Evolutionary conservation across 805 yeast genomes (phyloP), one percentile per base, ranked within the genome.

Genomic region (Wickerhamomyces bovis): DNA sequence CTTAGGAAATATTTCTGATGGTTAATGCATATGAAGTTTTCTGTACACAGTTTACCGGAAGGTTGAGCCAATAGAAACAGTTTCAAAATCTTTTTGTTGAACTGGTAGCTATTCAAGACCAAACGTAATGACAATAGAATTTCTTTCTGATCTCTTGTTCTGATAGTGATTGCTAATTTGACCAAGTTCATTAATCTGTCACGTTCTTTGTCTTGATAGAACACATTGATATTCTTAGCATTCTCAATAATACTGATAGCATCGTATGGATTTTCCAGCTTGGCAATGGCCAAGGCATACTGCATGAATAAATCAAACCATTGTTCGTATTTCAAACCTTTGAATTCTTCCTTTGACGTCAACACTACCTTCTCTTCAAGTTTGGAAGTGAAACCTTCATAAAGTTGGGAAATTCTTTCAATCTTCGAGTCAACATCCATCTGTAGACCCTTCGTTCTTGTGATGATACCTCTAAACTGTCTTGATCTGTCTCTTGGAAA

Each of bases 221-320:
- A 94, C 3, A 89, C 90, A 62, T 81, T 86, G 4, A 89, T 86
- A 44, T 80, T 81, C 58, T 75, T 78, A 0, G 96, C 95, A 20
- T 83, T 79, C 28, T 84, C 86, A 35, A 87, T 72, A 5, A 89
- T 78, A 40, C 83, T 77, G 41, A 76, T 65, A 8, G 95, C 92
- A 55, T 80, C 83, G 21, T 80, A 81, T 2, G 72, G 68, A 44
- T 72, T 69, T 48, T 80, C 85, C 57, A 72, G 76, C 50, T 74
- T 75, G 0, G 89, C 81, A 43, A 85, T 73, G 21, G 81, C 73
- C 31, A 92, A 63, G 0, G 95, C 82, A 55, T 85, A 80, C 57
- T 83, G 85, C 78, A 89, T 83, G 57, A 89, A 87, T 7, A 92
- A 69, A 51, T 77, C 80, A 63, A 89, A 89, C 99, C 99, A 94